Base-by-base conservation (phyloP, 495 filamentous ascomycete genomes). In the Neurospora hispaniola region DNA sequence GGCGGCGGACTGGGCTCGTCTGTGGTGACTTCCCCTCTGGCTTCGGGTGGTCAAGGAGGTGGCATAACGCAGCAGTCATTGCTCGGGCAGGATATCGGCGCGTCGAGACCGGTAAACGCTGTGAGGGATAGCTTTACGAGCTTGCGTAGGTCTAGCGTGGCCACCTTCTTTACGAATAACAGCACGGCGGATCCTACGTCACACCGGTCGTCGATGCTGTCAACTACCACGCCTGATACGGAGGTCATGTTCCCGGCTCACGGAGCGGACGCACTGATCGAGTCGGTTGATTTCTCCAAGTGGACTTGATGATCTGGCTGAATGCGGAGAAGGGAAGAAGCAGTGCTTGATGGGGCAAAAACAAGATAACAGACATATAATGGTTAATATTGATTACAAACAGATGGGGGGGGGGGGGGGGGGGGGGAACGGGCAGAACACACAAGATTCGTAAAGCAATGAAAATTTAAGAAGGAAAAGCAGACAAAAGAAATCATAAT, bases 211-310 rank as follows among this genome's bases (percentile, higher is more conserved):
- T 86, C 83, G 11, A 82, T 86, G 76, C 77, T 88, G 20, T 86
- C 85, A 6, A 85, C 81, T 16, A 74, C 82, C 14, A 81, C 82
- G n/a, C 82, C 83, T 31, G 84, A 86, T 72, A 85, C 85, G 3
- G 86, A 87, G 75, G 75, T 81, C 11, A 77, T 79, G 73, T 66
- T 66, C 6, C 78, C 75, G 41, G 69, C 43, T 9, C 81, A 78
- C 42, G 81, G 82, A 70, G 80, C 82, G n/a, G 85, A 89, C 71
- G 79, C 83, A 39, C 70, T 89, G 46, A 81, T 88, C 35, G 85
- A 88, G 10, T 84, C 82, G 73, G 79, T 90, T 54, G 88, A 90
- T 78, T 90, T 90, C 74, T 89, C 88, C 0, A 84, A 85, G 76
- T 90, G 89, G 89, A 85, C 83, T 72, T 85, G 42, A 80, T 44